Conservation (phyloP, 2,329 filamentous ascomycete genomes). For the Colletotrichum lini region DNA sequence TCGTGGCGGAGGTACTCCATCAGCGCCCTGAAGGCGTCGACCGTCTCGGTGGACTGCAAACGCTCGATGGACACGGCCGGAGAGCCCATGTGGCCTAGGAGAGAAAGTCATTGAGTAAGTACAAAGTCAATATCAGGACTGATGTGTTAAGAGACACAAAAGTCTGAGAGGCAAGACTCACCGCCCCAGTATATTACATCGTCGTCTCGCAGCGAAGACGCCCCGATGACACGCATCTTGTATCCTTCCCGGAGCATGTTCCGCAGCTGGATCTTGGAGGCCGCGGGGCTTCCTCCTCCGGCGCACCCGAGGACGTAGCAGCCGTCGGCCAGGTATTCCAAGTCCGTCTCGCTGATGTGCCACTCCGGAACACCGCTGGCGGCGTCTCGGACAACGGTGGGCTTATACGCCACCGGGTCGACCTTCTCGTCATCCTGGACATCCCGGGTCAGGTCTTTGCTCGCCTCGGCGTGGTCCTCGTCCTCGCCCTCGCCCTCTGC, state of each 20-base stretch:
- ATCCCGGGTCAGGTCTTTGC: constrained; percentile 53
- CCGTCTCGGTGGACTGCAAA: constrained; percentile 56
- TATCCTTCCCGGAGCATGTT: constrained; percentile 57
- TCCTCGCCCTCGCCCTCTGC: constrained; percentile 58
- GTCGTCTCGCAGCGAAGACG: constrained; percentile 58
- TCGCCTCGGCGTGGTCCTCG: constrained; percentile 56
- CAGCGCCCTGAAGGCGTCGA: constrained; percentile 54
- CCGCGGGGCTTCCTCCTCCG: constrained; percentile 56
- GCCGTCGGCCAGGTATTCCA: constrained; percentile 61
- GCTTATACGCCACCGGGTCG: constrained; percentile 41
- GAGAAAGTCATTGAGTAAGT: not conserved
- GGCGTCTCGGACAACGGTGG: constrained; percentile 6
- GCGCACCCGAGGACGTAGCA: constrained; percentile 64
- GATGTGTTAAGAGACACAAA: no score
- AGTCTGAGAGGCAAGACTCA: not conserved
- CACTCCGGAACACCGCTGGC: constrained; percentile 51
- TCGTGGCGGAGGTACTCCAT: constrained; percentile 50
- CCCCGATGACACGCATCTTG: constrained; percentile 56
- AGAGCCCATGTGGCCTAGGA: constrained; percentile 53
- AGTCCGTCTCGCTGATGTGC: constrained; percentile 61
- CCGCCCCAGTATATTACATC: constrained; percentile 61
- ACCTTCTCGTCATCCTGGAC: constrained; percentile 63
- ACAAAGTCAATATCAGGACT: no score
- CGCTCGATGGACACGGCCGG: constrained; percentile 60
- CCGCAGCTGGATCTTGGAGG: constrained; percentile 54